phyloP scores from a whole-genome alignment of 495 filamentous ascomycete genomes.

The Aspergillus kassunensis region DNA sequence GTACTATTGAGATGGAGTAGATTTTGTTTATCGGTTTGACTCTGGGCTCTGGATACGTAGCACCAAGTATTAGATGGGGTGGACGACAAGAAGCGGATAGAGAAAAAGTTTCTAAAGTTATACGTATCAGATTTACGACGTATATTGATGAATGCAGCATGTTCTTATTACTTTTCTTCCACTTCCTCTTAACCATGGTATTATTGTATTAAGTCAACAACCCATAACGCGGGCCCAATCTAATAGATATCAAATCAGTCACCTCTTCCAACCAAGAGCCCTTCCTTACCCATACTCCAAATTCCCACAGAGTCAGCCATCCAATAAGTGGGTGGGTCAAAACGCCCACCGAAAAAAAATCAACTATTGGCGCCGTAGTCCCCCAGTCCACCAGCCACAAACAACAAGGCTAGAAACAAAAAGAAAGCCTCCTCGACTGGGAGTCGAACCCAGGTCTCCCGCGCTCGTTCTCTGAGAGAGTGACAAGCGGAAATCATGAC shows the following conservation, averaged over 20 bases:
- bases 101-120: not conserved
- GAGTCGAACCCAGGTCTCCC: constrained; percentile 8
- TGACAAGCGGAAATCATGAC: constrained; percentile 9
- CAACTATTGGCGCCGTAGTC: not conserved
- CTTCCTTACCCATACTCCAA: too few species aligned
- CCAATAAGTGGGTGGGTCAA: too few species aligned
- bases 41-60: too few species aligned
- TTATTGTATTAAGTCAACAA: too few species aligned
- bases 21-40: not conserved
- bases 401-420: not conserved
- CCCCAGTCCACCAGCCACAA: not conserved
- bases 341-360: not conserved
- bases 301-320: too few species aligned
- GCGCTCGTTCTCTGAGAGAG: not conserved
- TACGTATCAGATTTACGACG: not conserved
- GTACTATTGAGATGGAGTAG: constrained; percentile 74
- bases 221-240: too few species aligned
- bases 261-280: too few species aligned
- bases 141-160: not conserved
- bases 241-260: too few species aligned
- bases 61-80: too few species aligned
- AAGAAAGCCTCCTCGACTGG: constrained; percentile 1
- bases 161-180: not conserved
- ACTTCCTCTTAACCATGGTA: not conserved
- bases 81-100: too few species aligned